Base-by-base conservation (phyloP, 176 grass and related monocot species). In the Cocos nucifera region DNA sequence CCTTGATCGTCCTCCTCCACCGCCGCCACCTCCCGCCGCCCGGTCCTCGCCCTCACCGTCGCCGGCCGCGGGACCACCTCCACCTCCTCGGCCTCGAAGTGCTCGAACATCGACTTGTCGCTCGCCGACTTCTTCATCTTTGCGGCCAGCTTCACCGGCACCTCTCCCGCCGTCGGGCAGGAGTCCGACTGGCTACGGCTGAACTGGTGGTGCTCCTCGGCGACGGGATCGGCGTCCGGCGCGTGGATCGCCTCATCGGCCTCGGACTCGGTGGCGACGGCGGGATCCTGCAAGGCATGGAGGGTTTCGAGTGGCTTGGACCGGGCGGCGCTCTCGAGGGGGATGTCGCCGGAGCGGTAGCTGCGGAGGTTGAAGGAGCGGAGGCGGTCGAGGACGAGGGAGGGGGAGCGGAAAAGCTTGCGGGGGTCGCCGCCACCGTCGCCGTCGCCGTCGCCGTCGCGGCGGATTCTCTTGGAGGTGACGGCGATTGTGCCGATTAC, bases 401-500 rank as follows among this genome's bases (percentile, higher is more conserved):
- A 54, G 4, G 52, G 6, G 4, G 52, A 1, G 52, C 52, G 52
- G 17, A 6, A 54, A 4, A 54, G 52, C 3, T 10, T 10, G 2
- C 14, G 16, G 3, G 48, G 10, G 17, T 5, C 25, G 67, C 66
- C 66, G 27, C 19, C 18, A 7, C 14, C 68, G 6, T 58, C 53
- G 5, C 24, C 9, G 0, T 21, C 50, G 17, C 14, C 68, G 6
- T 58, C 53, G 5, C 24, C 9, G 0, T 21, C 50, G 17, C 15
- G 24, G 7, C 7, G 50, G 63, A 5, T 16, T 0, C 32, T 51
- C 79, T 86, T 92, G 76, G 93, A 92, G 27, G 81, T 88, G 60
- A 98, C 70, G 56, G 87, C 93, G 63, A 98, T 98, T 78, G 87
- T 92, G 17, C 93, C 93, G 59, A 98, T 98, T 76, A 98, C 87